Base-by-base conservation (phyloP, 257 asterid species). In the Henckelia pumila region DNA sequence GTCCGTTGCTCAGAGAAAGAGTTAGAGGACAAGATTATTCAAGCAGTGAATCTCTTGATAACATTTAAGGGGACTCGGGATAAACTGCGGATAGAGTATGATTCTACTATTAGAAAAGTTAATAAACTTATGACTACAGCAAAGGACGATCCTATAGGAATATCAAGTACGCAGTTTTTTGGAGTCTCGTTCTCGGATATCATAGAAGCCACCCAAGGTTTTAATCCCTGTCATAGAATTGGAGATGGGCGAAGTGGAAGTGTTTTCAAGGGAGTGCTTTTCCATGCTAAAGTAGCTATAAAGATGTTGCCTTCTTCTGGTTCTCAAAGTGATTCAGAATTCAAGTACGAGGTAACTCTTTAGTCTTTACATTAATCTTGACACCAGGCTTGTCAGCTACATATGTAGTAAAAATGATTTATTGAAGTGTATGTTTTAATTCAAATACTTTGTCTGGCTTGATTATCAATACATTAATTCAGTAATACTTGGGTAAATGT, bases 1-100 rank as follows among this genome's bases (percentile, higher is more conserved):
- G 79, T 83, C 67, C 52, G 57, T 60, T 28, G 70, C 79, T 73
- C 84, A 14, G 98, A 88, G 85, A 73, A 84, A 78, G 97, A 89
- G 85, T 78, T 93, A 25, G 98, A 85, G 82, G 94, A 83, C 71
- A 93, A 88, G 80, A 80, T 90, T 64, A 70, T 89, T 80, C 98
- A 89, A 77, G 98, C 97, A 52, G 97, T 88, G 75, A 75, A 86
- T 70, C 94, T 93, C 75, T 79, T 93, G 79, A 81, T 83, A 64
- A 71, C 77, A 52, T 93, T 86, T 64, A 90, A 81, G 83, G 88
- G 79, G 57, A 71, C 82, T 67, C 84, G 98, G 71, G 97, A 93
- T 81, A 72, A 79, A 74, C 76, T 89, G 75, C 85, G 69, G 82
- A 79, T 64, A 68, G 97, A 93, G 71, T 77, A 71, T 75, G 88